Evolutionary conservation across 2,329 filamentous ascomycete genomes (phyloP).

Genomic region (Penicillium vulpinum): DNA sequence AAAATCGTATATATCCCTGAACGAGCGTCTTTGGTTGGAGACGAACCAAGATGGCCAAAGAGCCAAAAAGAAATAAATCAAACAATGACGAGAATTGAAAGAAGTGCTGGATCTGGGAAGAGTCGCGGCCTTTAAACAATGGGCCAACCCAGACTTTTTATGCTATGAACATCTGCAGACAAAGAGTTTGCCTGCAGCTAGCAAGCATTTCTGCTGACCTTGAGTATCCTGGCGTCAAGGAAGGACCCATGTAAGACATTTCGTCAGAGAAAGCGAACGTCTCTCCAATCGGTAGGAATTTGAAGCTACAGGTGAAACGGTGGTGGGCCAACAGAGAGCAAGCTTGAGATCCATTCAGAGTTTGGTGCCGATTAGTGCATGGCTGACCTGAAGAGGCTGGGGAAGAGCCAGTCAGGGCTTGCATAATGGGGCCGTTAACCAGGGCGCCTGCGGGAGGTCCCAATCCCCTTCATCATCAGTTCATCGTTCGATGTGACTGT

Average conservation of each 20-base stretch:
- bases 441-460: slow-evolving; percentile 3
- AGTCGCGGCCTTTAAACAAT: slow-evolving; percentile 4
- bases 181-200: slow-evolving; percentile 2
- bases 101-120: neutral
- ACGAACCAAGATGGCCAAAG: slow-evolving; percentile 28
- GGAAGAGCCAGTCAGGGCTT: slow-evolving; percentile 6
- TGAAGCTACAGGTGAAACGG: slow-evolving; percentile 16
- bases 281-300: slow-evolving; percentile 18
- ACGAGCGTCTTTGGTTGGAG: slow-evolving; percentile 41
- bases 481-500: neutral
- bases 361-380: slow-evolving; percentile 22
- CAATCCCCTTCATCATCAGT: neutral
- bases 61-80: slow-evolving; percentile 26
- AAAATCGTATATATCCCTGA: slow-evolving; percentile 34
- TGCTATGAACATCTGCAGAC: slow-evolving; percentile 4
- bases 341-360: slow-evolving; percentile 9
- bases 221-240: neutral
- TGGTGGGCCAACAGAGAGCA: slow-evolving; percentile 1
- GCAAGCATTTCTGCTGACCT: neutral
- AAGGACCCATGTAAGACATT: slow-evolving; percentile 20
- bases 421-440: neutral
- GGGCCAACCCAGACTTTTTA: neutral
- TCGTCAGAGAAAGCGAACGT: slow-evolving; percentile 7
- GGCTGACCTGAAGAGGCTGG: slow-evolving; percentile 17
- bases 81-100: slow-evolving; percentile 13